Evolutionary conservation across 2,329 filamentous ascomycete genomes (phyloP), one percentile per base, ranked within the genome.

Genomic region (Bertia moriformis): DNA sequence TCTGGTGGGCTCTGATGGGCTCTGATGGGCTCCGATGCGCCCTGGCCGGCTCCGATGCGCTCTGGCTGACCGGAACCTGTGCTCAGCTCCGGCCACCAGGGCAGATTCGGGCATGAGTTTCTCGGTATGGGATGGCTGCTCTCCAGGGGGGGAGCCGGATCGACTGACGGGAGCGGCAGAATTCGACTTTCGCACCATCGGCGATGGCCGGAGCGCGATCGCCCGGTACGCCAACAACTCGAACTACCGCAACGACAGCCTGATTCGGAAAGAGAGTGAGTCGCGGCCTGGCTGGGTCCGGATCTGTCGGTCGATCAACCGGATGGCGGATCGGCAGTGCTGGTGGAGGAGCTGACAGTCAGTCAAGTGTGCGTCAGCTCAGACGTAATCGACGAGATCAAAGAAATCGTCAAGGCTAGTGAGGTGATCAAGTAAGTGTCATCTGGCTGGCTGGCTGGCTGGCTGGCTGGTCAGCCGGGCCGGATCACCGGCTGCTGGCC

Each of bases 301-400:
- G 14, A 19, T 15, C 15, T 19, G 32, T 15, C 38, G 14, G 37
- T n/a, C 14, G 10, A 14, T 15, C n/a, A n/a, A 18, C 35, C 18
- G 14, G 14, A 15, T 4, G 14, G 17, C n/a, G 32, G 10, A n/a
- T 19, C 19, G 15, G 13, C 4, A 10, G 24, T 17, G 38, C 45
- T 42, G 38, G 45, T 41, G 3, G 19, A 15, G 18, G 32, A 1
- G 22, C 4, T 3, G 4, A 10, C 35, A 14, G 13, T n/a, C n/a
- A n/a, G n/a, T n/a, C n/a, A n/a, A 96, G 89, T 98, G 91, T 95
- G 87, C 53, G 87, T 98, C 45, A 95, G 88, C 65, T 81, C 86
- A 27, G 66, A 88, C 4, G 71, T 96, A 54, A 79, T 98, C 39
- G 77, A 88, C 41, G 91, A 96, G 61, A 93, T 98, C 62, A 93